phyloP scores from a whole-genome alignment of 2,329 filamentous ascomycete species.

The Trichoderma sp. region DNA sequence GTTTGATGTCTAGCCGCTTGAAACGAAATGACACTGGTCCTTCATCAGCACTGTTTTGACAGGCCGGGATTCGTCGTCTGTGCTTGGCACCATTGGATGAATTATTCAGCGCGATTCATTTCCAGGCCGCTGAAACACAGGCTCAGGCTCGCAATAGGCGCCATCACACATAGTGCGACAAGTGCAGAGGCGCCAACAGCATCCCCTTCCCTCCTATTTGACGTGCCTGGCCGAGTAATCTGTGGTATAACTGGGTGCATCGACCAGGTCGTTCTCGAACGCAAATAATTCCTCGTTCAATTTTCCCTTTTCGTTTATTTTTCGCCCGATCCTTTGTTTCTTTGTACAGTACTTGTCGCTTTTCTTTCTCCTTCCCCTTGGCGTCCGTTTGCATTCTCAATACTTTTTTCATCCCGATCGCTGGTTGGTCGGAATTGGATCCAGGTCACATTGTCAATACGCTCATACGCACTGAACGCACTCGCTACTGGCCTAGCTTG shows the following conservation, averaged over 20 bases:
- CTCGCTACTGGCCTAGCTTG: not conserved
- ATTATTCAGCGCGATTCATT: constrained; percentile 12
- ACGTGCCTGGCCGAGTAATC: not conserved
- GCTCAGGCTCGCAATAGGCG: not conserved
- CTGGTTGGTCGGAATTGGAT: not conserved
- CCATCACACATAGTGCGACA: constrained; percentile 17
- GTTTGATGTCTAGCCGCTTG: not conserved
- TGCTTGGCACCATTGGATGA: not conserved
- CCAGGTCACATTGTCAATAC: too few species aligned
- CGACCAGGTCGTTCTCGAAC: not conserved
- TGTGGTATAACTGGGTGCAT: not conserved
- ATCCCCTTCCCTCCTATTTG: not conserved
- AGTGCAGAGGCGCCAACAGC: not conserved
- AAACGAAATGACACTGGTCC: constrained; percentile 17
- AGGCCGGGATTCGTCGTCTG: not conserved
- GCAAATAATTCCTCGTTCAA: not conserved
- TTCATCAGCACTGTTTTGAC: constrained; percentile 10
- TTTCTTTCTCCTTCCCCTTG: not conserved
- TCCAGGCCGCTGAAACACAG: not conserved
- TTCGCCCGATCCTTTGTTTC: not conserved
- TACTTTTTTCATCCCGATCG: not conserved
- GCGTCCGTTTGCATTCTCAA: not conserved
- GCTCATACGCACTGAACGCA: not conserved
- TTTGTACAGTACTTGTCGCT: not conserved
- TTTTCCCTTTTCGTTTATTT: not conserved